phyloP scores from a whole-genome alignment of 2,329 filamentous ascomycete genomes.

The Botrytis paeoniae region DNA sequence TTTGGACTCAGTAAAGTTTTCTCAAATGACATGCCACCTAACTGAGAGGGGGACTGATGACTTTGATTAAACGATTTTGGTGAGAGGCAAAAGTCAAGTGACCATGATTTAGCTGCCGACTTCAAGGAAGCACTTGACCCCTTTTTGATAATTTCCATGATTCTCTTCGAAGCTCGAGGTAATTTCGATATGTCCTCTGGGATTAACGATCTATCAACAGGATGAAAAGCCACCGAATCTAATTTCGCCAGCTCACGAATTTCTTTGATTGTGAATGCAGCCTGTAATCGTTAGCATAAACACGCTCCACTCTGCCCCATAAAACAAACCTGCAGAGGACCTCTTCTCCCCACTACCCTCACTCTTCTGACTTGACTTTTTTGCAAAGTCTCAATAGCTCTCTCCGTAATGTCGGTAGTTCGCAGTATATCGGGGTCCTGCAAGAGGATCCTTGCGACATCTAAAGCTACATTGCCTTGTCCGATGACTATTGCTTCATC shows the following conservation, averaged over 20 bases:
- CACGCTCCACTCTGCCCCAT: neutral
- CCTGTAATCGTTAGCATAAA: slow-evolving; percentile 47
- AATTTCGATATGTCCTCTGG: slow-evolving; percentile 66
- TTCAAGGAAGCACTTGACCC: slow-evolving; percentile 54
- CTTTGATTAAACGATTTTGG: slow-evolving; percentile 60
- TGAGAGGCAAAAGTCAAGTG: slow-evolving; percentile 79
- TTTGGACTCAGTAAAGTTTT: slow-evolving; percentile 54
- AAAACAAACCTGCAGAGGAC: slow-evolving; percentile 71
- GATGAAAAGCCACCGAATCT: slow-evolving; percentile 66
- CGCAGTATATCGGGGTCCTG: slow-evolving; percentile 69
- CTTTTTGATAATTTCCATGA: slow-evolving; percentile 78
- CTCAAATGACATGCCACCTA: slow-evolving; percentile 68
- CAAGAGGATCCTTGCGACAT: slow-evolving; percentile 85
- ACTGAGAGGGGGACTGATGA: slow-evolving; percentile 45
- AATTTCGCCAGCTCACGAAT: slow-evolving; percentile 82
- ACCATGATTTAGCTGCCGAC: slow-evolving; percentile 67
- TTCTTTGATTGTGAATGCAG: slow-evolving; percentile 94
- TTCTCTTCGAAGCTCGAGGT: slow-evolving; percentile 69
- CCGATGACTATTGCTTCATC: slow-evolving; percentile 87
- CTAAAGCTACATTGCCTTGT: slow-evolving; percentile 93
- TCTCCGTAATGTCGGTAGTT: slow-evolving; percentile 84
- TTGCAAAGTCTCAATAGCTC: slow-evolving; percentile 71
- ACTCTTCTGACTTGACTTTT: slow-evolving; percentile 75
- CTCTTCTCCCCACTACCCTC: slow-evolving; percentile 82
- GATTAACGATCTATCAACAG: slow-evolving; percentile 63